Percentiles rank a stretch among this genome's conserved stretches.
These are phyloP conservation scores for Fonsecaea monophora DNA, from an alignment of 2,329 filamentous ascomycete genomes.

Conservation along the genomic window DNA sequence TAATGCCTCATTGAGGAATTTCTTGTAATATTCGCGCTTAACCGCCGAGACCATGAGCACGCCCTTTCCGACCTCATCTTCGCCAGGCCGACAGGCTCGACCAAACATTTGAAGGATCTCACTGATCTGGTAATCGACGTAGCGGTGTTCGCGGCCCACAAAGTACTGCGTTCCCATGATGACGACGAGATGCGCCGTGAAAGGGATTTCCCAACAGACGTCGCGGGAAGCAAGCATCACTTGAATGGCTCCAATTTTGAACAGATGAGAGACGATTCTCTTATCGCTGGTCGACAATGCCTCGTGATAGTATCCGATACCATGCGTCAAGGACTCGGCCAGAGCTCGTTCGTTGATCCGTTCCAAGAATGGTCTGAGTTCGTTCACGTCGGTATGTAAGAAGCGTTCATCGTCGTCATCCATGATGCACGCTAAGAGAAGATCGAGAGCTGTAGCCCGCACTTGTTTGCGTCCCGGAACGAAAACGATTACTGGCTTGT, in stretches of 20 bases:
- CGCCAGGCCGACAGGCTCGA: conserved; percentile 79
- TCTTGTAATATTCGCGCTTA: conserved; percentile 98
- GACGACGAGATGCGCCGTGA: conserved; percentile 85
- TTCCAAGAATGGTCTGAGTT: conserved; percentile 80
- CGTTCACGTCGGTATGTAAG: conserved; percentile 80
- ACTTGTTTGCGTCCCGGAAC: conserved; percentile 94
- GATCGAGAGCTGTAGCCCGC: conserved; percentile 81
- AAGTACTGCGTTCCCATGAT: conserved; percentile 99
- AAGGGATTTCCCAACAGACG: conserved; percentile 94
- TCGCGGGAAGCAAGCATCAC: conserved; percentile 83
- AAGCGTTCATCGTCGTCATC: conserved; percentile 95
- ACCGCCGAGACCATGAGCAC: conserved; percentile 96
- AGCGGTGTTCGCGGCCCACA: conserved; percentile 94
- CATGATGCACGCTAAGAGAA: conserved; percentile 83
- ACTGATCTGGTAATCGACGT: conserved; percentile 92
- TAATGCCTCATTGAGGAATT: conserved; percentile 94
- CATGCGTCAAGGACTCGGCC: conserved; percentile 87
- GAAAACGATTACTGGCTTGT: conserved; percentile 90
- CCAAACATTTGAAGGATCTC: conserved; percentile 98
- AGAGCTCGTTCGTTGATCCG: conserved; percentile 85
- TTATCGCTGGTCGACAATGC: conserved; percentile 87
- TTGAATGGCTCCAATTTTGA: conserved; percentile 86
- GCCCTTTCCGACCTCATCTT: conserved; percentile 82
- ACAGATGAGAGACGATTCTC: conserved; percentile 91
- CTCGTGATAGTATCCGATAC: conserved; percentile 97